Evolutionary conservation across 1,284 basidiomycete species (phyloP), one percentile per base, ranked within the genome.

Genomic region (Moesziomyces aphidis): DNA sequence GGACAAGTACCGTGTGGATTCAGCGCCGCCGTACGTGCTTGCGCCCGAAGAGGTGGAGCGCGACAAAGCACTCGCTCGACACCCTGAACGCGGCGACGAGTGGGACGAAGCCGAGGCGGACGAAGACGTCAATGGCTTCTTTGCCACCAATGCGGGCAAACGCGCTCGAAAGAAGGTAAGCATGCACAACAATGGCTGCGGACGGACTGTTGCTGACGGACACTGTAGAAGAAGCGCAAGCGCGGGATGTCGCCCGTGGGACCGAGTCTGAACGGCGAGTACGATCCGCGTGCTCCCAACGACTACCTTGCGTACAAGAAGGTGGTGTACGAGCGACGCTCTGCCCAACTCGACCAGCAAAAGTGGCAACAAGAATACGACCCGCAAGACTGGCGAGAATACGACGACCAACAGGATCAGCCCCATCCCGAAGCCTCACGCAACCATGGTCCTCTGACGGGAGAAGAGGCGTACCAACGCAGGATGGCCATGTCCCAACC

Each of bases 211-310:
- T 50, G 11, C 36, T 48, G 45, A 47, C n/a, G 28, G 9, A 5
- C 11, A 26, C 26, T 21, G 24, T 49, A 72, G 64, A 58, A 60
- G 15, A 75, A 72, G 61, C 61, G 75, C 9, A 77, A 66, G 42
- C 50, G 64, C 22, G 61, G 54, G 7, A 55, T 26, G 10, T 74
- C 75, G 31, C 53, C 71, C 2, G 21, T 23, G 6, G 72, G 66
- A 34, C 63, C 61, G 24, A 72, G 73, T 42, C 57, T 78, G 73
- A 77, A 78, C 22, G 75, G 65, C 2, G 80, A 82, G 17, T 84
- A 84, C 61, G 81, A 84, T 39, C 79, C 78, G 3, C 58, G 67
- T 9, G 24, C 76, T 2, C 82, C 82, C 9, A 84, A 81, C 51
- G 80, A 83, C 53, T 84, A 82, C 49, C 50, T 71, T 10, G 68